Evolutionary conservation across 257 asterid genomes (phyloP), one percentile per base, ranked within the genome.

Genomic region (Solanum pennellii): DNA sequence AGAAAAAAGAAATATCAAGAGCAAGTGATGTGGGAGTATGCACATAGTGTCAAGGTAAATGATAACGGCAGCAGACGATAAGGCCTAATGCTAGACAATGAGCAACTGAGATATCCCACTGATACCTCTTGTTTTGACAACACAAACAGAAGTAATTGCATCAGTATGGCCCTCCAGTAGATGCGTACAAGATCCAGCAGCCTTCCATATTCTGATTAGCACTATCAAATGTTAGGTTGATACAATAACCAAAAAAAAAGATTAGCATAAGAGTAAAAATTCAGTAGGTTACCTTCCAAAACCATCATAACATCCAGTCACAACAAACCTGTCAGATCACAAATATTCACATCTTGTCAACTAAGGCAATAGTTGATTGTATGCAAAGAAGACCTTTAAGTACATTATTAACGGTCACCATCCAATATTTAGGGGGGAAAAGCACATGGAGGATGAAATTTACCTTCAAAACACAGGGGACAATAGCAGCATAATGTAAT

Each of bases 281-380:
- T 37, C 77, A 83, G 71, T 25, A 21, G 29, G 33, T 88, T 93
- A 97, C 99, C 99, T 97, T 91, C 98, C 99, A 69, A 94, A 90
- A 85, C 98, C 96, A 91, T 97, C 99, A 89, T 95, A 97, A 88
- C 98, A 94, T 83, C 99, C 99, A 5, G 99, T 93, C 93, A 97
- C 82, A 88, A 96, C 91, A 90, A 91, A 97, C 97, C 99, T 96
- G 91, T 42, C 65, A 86, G 37, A 88, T 84, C 87, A 27, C 84
- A 90, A 29, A 84, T 21, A 88, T 27, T 73, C 69, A 62, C 88
- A 88, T 84, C 87, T 79, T 41, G 45, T 82, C 83, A 75, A 65
- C 9, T 18, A 49, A 29, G 18, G 44, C 29, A 52, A 31, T 21
- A 33, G 68, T 47, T 47, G 68, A 84, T 20, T 52, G 18, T 16